Evolutionary conservation across 768 basidiomycete species (phyloP), one percentile per base, ranked within the genome.

Genomic region (Lentinus tigrinus): DNA sequence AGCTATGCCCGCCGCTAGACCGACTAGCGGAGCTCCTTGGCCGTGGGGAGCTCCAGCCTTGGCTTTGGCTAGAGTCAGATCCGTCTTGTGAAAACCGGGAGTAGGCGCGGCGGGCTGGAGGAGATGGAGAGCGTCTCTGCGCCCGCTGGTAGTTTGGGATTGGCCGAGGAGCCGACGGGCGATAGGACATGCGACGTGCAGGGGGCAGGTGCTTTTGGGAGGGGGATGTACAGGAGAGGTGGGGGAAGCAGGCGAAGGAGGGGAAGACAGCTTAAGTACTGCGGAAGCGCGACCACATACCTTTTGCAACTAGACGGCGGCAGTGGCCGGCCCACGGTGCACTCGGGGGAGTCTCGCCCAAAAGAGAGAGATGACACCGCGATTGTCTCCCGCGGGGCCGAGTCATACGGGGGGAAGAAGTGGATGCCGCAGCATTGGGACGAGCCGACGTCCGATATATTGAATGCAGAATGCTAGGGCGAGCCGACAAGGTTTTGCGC

Each of bases 371-470:
- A 39, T 37, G 34, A 52, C 50, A 52, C 40, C 38, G 43, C 43
- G 54, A 60, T 60, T 44, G 54, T 24, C 31, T 60, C 43, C 53
- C 46, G 42, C 50, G 43, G 50, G 8, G 9, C 53, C 58, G 58
- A 55, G 34, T 44, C 48, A 47, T n/a, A 21, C 42, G 53, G 11
- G 51, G 42, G 47, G 47, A 36, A 49, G 34, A 28, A 23, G 24
- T 43, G 40, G n/a, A 11, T 31, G 50, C 55, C 58, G 55, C 49
- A 55, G 58, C 58, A 19, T 52, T 36, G 49, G 58, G 36, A n/a
- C 28, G 36, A 31, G 58, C 58, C 58, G 58, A 55, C 28, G 49
- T 60, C 58, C 58, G 54, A 59, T 26, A 24, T 27, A 44, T 51
- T 48, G 38, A 14, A 39, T 17, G 31, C 31, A 24, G 43, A 17